These are phyloP conservation scores for Lactarius pseudohatsudake DNA, from an alignment of 768 basidiomycete genomes.

Conservation along the genomic window DNA sequence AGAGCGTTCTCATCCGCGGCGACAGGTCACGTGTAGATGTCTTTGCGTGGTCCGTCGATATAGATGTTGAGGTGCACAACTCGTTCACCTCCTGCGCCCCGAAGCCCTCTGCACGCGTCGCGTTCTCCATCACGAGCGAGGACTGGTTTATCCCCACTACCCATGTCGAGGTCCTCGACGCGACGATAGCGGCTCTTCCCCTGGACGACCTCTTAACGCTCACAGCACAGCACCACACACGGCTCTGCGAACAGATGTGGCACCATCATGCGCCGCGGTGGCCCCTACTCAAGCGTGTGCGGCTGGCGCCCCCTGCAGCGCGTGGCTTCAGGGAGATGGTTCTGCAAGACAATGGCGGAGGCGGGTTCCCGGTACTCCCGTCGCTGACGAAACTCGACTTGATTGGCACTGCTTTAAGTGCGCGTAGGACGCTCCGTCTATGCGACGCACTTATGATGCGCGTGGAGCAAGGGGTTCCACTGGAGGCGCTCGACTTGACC, in stretches of 20 bases:
- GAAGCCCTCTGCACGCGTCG: background rate
- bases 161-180: background rate
- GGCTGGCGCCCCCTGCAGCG: background rate
- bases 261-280: background rate
- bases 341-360: background rate
- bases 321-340: background rate
- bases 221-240: background rate
- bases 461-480: no score
- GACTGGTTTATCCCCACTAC: background rate
- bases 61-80: background rate
- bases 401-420: background rate
- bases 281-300: background rate
- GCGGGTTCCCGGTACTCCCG: background rate
- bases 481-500: no score
- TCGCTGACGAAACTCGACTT: background rate
- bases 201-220: no score
- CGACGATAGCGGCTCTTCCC: background rate
- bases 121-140: background rate
- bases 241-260: background rate
- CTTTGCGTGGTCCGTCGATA: slow-evolving; percentile 4
- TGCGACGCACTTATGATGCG: no score
- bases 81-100: background rate
- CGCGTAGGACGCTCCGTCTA: background rate
- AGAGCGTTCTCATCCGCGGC: slow-evolving; percentile 3
- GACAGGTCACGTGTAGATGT: background rate